Percentiles rank a stretch among this genome's conserved stretches.
These are phyloP conservation scores for Mycosphaerelloides madeirae DNA, from an alignment of 2,329 filamentous ascomycete genomes.

Conservation along the genomic window DNA sequence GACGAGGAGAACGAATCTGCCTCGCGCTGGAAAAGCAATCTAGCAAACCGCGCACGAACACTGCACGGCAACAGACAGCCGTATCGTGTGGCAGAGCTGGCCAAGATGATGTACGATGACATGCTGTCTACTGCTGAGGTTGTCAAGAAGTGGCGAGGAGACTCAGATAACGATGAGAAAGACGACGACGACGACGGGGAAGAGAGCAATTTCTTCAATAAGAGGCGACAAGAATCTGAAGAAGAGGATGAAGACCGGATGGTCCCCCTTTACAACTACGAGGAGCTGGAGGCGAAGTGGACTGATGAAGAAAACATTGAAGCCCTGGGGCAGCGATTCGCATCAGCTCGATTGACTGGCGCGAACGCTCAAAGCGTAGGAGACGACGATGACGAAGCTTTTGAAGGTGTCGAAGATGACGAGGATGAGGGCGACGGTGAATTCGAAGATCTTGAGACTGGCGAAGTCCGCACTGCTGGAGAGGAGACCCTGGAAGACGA, in stretches of 20 bases:
- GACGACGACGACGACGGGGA: constrained; percentile 56
- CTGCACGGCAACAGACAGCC: constrained; percentile 66
- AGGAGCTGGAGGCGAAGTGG: constrained; percentile 80
- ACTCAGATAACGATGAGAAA: constrained; percentile 50
- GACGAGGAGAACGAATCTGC: constrained; percentile 63
- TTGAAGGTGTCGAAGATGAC: constrained; percentile 44
- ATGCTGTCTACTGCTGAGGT: constrained; percentile 70
- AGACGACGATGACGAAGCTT: constrained; percentile 49
- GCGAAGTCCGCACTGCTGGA: constrained; percentile 49
- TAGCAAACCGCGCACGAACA: constrained; percentile 67
- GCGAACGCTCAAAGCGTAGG: constrained; percentile 48
- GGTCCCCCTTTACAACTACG: constrained; percentile 75
- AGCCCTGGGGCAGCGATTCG: constrained; percentile 68
- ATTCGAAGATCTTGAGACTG: constrained; percentile 81
- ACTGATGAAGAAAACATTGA: constrained; percentile 73
- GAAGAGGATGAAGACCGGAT: constrained; percentile 64
- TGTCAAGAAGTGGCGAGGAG: constrained; percentile 73
- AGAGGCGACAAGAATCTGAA: constrained; percentile 48
- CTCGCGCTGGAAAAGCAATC: constrained; percentile 81
- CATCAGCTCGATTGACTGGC: constrained; percentile 58
- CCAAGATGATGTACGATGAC: constrained; percentile 83
- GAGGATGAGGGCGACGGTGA: constrained; percentile 71
- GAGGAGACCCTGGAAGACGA: constrained; percentile 50
- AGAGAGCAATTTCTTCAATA: constrained; percentile 61
- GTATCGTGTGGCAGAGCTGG: constrained; percentile 76